Evolutionary conservation across 768 basidiomycete genomes (phyloP).

Genomic region (Mycena floridula): DNA sequence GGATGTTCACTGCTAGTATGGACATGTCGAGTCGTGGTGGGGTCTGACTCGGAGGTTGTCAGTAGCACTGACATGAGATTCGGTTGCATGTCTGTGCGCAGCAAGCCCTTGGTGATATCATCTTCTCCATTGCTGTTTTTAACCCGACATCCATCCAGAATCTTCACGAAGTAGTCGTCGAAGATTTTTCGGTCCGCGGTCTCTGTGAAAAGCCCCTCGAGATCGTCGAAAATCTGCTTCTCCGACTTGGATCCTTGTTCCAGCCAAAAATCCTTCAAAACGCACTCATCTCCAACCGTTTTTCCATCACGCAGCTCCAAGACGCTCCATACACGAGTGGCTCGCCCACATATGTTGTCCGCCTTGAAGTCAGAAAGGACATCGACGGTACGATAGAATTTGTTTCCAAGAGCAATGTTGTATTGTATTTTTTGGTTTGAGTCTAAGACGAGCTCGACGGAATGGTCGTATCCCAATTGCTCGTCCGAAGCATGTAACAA

Average conservation of each 20-base stretch:
- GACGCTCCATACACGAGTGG: conserved; percentile 9
- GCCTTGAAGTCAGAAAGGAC: conserved; percentile 3
- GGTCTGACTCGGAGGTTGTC: no score
- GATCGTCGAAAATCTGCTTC: neutral
- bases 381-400: conserved; percentile 1
- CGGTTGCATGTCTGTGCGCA: no score
- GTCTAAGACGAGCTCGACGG: conserved; percentile 1
- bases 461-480: conserved; percentile 10
- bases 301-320: neutral
- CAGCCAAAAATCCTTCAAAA: neutral
- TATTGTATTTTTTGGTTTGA: conserved; percentile 1
- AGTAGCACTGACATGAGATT: no score
- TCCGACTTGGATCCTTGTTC: neutral
- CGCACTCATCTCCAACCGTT: neutral
- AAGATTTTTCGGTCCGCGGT: neutral
- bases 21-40: no score
- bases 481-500: conserved; percentile 3
- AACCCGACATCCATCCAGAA: neutral
- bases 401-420: conserved; percentile 2
- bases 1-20: no score
- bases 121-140: neutral
- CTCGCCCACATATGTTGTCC: conserved; percentile 1
- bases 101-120: neutral
- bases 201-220: neutral
- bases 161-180: neutral